Evolutionary conservation across 2,329 filamentous ascomycete genomes (phyloP), one percentile per base, ranked within the genome.

Genomic region (Monilinia aucupariae): DNA sequence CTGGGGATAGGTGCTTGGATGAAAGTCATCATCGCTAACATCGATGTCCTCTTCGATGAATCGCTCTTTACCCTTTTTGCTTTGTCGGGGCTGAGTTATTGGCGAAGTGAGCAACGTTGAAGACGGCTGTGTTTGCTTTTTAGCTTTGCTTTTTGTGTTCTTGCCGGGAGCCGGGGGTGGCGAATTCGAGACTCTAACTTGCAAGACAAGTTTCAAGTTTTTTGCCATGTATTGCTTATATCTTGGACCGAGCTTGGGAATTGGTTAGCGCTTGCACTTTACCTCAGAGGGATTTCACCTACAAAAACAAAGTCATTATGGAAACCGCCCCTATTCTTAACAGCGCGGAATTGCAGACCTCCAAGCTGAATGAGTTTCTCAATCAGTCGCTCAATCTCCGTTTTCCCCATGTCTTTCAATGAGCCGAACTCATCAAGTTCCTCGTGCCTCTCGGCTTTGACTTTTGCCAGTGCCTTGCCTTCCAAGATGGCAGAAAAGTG

Each of bases 401-500:
- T 85, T 70, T 88, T 85, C 64, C 88, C 86, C 68, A 96, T 77
- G 20, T 84, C 79, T 66, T 82, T 85, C 17, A 89, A 92, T 49
- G 82, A 81, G 17, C 91, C 91, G 74, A 85, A 86, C 64, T 86
- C 83, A 22, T 82, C 75, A 12, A 72, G 27, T 5, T 67, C 47
- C 7, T 71, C 64, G 55, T 71, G 67, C n/a, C 62, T 61, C 7
- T 84, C 71, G 45, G 83, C 79, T 45, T 86, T 84, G 4, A 77
- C 72, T 2, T 78, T 71, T 17, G 81, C 78, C 48, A 83, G 81
- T 49, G 84, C 78, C 63, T 83, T 83, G 64, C 92, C 94, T 66
- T 88, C 82, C 68, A 97, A 84, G 43, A 96, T 82, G 71, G 97
- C 92, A n/a, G 90, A 85, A 73, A 91, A 92, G 72, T 96, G 88